Percentiles rank a stretch among this genome's conserved stretches.
Conservation (phyloP, 345 rosid species). For the Litchi chinensis region DNA sequence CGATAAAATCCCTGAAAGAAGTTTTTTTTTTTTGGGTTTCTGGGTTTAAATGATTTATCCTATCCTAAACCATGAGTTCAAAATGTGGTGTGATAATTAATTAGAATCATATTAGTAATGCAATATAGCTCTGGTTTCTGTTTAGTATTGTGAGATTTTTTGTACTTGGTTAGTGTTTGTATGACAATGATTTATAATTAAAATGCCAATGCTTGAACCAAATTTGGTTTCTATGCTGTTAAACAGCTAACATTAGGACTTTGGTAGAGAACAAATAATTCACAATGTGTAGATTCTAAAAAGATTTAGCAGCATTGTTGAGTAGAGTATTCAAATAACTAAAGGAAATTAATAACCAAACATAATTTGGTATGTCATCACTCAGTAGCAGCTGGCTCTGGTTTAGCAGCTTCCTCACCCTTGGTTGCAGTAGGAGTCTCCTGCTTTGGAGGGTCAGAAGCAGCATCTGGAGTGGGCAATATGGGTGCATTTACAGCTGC, state of each 20-base stretch:
- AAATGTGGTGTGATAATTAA: too few relatives aligned
- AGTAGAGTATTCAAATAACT: slow-evolving; percentile 4
- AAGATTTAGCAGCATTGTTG: slow-evolving; percentile 9
- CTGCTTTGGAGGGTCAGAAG: slow-evolving; percentile 34
- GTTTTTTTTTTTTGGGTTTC: too few relatives aligned
- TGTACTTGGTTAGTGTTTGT: too few relatives aligned
- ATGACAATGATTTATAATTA: not conserved
- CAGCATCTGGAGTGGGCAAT: slow-evolving; percentile 43
- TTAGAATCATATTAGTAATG: too few relatives aligned
- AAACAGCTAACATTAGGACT: not conserved
- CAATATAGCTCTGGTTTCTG: too few relatives aligned
- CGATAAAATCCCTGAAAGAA: too few relatives aligned
- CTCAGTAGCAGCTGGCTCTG: slow-evolving; percentile 30
- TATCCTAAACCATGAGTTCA: too few relatives aligned
- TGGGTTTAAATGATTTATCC: too few relatives aligned
- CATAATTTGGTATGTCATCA: slow-evolving; percentile 17
- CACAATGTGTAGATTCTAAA: not conserved
- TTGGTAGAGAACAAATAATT: not conserved
- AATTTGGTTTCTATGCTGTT: not conserved
- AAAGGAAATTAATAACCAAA: slow-evolving; percentile 16
- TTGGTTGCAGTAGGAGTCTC: slow-evolving; percentile 39
- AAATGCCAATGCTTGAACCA: not conserved
- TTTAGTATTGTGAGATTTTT: too few relatives aligned
- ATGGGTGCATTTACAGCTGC: slow-evolving; percentile 28
- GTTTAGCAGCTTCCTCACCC: slow-evolving; percentile 34